Base-by-base conservation (phyloP, 352 stramenopile species). In the Pythium graminicola region DNA sequence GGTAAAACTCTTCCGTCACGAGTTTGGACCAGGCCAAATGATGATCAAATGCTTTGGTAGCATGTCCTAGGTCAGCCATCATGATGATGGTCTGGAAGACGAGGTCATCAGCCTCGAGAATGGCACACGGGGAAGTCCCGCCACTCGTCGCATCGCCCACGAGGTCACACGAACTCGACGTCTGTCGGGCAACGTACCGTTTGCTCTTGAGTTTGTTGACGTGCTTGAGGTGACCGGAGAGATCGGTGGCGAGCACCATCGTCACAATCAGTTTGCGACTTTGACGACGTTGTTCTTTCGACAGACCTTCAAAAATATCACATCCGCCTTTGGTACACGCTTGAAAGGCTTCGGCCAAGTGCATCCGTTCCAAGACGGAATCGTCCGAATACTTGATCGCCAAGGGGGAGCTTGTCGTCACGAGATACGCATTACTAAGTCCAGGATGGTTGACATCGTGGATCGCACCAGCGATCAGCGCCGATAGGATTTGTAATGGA, bases 391-490 rank as follows among this genome's bases (percentile, higher is more conserved):
- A 97, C 40, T 85, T 82, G 55, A 98, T 79, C 31, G 90, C 90
- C 20, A 97, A 60, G 13, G 90, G 77, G 10, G 81, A 84, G 41
- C 59, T 81, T 16, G 85, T 95, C 29, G 76, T 81, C 13, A 95
- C 67, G 13, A 97, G 72, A 63, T 93, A 98, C 28, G 69, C 66
- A 67, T 98, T 98, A 58, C 84, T 97, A 14, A 92, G 79, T 9
- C 93, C 93, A 0, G 86, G 82, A 62, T 98, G 93, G 40, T 89
- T 95, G 10, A 97, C 73, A 58, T 98, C 93, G 58, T 98, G 93
- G 22, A 94, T 72, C 2, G 93, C 69, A 4, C 81, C 89, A n/a
- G 90, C 85, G 10, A 98, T 52, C 1, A 97, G 58, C 11, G 94
- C 74, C n/a, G 85, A 82, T 29, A 89, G 76, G 10, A 85, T 32